Evolutionary conservation across 2,329 filamentous ascomycete species (phyloP).

Genomic region (Aspergillus ibericus): DNA sequence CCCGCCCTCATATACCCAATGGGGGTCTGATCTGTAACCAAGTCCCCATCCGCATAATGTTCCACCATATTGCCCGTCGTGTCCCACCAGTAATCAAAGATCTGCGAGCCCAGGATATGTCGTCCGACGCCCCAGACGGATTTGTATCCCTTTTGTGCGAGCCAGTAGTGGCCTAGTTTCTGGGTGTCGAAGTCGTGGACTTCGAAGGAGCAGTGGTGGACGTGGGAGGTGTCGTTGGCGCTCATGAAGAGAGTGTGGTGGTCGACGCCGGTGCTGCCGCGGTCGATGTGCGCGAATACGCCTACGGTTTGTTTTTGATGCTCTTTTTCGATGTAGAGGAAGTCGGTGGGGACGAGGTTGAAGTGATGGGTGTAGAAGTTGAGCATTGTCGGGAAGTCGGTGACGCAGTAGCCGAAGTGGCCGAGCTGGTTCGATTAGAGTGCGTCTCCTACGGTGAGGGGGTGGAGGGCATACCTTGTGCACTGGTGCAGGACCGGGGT

Average conservation of each 20-base stretch:
- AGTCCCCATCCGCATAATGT: slow-evolving; percentile 20
- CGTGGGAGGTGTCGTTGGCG: slow-evolving; percentile 35
- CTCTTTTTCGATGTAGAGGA: slow-evolving; percentile 27
- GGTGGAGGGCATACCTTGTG: slow-evolving; percentile 26
- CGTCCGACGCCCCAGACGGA: slow-evolving; percentile 23
- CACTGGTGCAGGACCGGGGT: slow-evolving; percentile 31
- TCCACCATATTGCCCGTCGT: slow-evolving; percentile 17
- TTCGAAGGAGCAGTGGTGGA: slow-evolving; percentile 54
- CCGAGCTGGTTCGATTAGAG: slow-evolving; percentile 21
- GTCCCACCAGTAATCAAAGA: slow-evolving; percentile 23
- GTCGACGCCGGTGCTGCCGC: slow-evolving; percentile 48
- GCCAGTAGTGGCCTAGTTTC: slow-evolving; percentile 53
- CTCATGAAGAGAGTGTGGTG: slow-evolving; percentile 57
- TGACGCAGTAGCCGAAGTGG: slow-evolving; percentile 30
- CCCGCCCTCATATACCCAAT: slow-evolving; percentile 35
- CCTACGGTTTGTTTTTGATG: slow-evolving; percentile 34
- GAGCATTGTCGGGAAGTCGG: slow-evolving; percentile 26
- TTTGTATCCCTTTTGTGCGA: slow-evolving; percentile 47
- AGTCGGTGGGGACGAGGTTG: slow-evolving; percentile 34
- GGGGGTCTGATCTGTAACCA: slow-evolving; percentile 26
- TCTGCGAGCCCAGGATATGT: slow-evolving; percentile 19
- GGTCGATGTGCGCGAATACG: slow-evolving; percentile 53
- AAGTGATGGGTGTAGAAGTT: slow-evolving; percentile 32
- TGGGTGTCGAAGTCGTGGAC: slow-evolving; percentile 56
- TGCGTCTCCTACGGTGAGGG: not conserved